Percentiles rank a stretch among this genome's conserved stretches.
Conservation (phyloP, 805 yeast species). For the Nakazawaea ishiwadae region DNA sequence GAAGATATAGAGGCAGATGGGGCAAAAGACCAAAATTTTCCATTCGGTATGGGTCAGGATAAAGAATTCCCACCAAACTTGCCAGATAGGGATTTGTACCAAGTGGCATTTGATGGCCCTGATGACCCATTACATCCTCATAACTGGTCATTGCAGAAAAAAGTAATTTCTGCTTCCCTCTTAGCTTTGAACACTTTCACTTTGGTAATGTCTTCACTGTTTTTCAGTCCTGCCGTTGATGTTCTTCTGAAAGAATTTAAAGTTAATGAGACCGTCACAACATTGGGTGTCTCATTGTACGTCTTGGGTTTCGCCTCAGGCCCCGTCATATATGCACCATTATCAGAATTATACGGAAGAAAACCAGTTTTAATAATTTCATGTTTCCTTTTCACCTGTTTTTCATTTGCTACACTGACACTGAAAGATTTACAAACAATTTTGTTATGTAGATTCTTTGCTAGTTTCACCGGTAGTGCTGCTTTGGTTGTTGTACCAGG, state of each 20-base stretch:
- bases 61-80: constrained; percentile 59
- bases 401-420: constrained; percentile 72
- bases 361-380: constrained; percentile 56
- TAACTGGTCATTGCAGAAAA: constrained; percentile 58
- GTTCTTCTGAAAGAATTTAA: constrained; percentile 46
- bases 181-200: constrained; percentile 39
- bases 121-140: constrained; percentile 78
- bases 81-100: constrained; percentile 50
- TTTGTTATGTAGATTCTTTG: constrained; percentile 72
- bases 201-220: constrained; percentile 75
- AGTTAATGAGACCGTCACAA: constrained; percentile 63
- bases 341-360: constrained; percentile 77
- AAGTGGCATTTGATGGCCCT: constrained; percentile 73
- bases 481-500: constrained; percentile 87
- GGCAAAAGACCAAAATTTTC: constrained; percentile 20
- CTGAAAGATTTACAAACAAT: constrained; percentile 75
- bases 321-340: constrained; percentile 86
- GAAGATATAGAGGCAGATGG: constrained; percentile 12
- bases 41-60: constrained; percentile 64
- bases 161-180: constrained; percentile 35
- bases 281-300: constrained; percentile 72
- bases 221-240: constrained; percentile 60
- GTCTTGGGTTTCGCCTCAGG: constrained; percentile 93
- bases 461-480: constrained; percentile 79
- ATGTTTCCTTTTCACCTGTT: constrained; percentile 49